Conservation (phyloP, 129 eudicot genomes). For the Flaveria bidentis region DNA sequence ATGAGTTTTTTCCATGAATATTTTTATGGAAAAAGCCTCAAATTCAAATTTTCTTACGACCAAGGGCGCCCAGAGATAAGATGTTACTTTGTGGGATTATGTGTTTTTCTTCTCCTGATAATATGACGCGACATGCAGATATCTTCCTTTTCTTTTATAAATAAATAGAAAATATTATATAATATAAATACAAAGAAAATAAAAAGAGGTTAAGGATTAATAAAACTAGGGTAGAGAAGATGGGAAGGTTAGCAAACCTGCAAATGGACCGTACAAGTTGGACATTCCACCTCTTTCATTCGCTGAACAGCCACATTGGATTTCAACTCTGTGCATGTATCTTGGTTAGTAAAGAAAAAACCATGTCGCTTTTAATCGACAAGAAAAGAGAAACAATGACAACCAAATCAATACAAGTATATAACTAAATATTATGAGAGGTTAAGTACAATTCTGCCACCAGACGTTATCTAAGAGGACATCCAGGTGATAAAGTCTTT, state of each 20-base stretch:
- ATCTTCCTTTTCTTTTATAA: not conserved
- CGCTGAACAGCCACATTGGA: slow-evolving; percentile 40
- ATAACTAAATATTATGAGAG: not conserved
- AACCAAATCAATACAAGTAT: not conserved
- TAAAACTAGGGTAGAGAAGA: not conserved
- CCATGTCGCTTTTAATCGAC: not conserved
- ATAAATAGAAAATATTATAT: not conserved
- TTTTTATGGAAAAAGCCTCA: not conserved
- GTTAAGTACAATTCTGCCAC: not conserved
- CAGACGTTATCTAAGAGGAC: no score
- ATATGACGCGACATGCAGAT: not conserved
- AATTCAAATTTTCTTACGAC: not conserved
- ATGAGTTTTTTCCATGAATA: not conserved
- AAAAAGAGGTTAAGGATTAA: not conserved
- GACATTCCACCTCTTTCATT: slow-evolving; percentile 83
- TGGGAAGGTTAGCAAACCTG: slow-evolving; percentile 48
- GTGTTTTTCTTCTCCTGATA: not conserved
- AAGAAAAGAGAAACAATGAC: not conserved
- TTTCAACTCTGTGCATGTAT: slow-evolving; percentile 40
- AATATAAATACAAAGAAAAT: not conserved
- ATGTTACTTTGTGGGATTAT: not conserved
- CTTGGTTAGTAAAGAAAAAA: slow-evolving; percentile 14
- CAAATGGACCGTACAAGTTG: slow-evolving; percentile 90
- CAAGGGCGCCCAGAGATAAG: not conserved
- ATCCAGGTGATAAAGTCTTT: no score